Conservation (phyloP, 1,284 basidiomycete genomes). For the Apiotrichum siamense region DNA sequence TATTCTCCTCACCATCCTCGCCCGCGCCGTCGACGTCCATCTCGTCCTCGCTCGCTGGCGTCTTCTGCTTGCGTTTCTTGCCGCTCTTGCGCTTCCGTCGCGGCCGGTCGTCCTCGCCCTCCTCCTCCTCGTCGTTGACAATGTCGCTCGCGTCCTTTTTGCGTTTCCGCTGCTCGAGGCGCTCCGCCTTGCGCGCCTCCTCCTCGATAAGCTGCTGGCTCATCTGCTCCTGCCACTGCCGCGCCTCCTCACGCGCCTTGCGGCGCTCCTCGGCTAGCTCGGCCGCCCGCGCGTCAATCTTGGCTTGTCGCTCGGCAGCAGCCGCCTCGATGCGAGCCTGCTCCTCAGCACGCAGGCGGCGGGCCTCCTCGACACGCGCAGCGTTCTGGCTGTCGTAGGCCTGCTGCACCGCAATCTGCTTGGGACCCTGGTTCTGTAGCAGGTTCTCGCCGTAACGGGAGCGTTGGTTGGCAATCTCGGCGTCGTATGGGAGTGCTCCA, state of each 20-base stretch:
- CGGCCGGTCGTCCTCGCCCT: slow-evolving; percentile 18
- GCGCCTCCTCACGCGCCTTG: slow-evolving; percentile 65
- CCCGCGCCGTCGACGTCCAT: slow-evolving; percentile 20
- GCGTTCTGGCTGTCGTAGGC: slow-evolving; percentile 67
- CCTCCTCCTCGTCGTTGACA: slow-evolving; percentile 28
- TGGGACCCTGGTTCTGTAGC: slow-evolving; percentile 67
- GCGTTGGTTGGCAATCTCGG: slow-evolving; percentile 79
- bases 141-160: slow-evolving; percentile 37
- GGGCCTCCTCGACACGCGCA: slow-evolving; percentile 66
- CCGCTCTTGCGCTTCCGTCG: slow-evolving; percentile 21
- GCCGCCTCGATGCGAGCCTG: slow-evolving; percentile 43
- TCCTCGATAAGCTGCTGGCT: slow-evolving; percentile 45
- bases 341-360: slow-evolving; percentile 47
- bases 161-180: slow-evolving; percentile 35
- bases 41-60: slow-evolving; percentile 25
- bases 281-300: slow-evolving; percentile 58
- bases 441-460: slow-evolving; percentile 80
- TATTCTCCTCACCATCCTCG: slow-evolving; percentile 15
- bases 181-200: slow-evolving; percentile 38
- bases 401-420: slow-evolving; percentile 66
- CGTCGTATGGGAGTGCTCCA: slow-evolving; percentile 68
- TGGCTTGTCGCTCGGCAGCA: slow-evolving; percentile 32
- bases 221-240: slow-evolving; percentile 53
- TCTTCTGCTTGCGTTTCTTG: slow-evolving; percentile 29
- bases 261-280: slow-evolving; percentile 67